These are phyloP conservation scores for Stygiomarasmius scandens DNA, from an alignment of 1,284 basidiomycete genomes.

Conservation along the genomic window DNA sequence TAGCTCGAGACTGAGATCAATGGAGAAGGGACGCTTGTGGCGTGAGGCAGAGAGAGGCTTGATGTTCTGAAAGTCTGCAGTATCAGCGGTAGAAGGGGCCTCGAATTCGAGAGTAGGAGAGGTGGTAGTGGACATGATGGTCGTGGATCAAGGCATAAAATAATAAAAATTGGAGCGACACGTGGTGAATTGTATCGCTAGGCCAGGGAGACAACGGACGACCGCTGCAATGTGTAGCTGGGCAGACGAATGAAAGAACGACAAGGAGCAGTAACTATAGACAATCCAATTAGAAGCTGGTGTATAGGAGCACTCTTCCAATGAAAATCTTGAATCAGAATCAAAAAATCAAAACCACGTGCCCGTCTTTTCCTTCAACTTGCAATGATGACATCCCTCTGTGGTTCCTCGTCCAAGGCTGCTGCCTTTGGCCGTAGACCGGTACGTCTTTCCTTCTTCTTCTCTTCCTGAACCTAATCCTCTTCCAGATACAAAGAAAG, in stretches of 20 bases:
- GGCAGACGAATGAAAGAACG: too few species aligned
- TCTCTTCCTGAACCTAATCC: background rate
- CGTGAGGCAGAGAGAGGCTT: constrained; percentile 8
- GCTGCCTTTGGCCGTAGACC: constrained; percentile 55
- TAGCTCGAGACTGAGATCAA: constrained; percentile 76
- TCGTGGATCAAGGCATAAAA: background rate
- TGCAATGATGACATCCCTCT: constrained; percentile 30
- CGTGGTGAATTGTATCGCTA: background rate
- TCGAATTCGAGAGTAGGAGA: constrained; percentile 10
- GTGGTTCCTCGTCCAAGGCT: constrained; percentile 50
- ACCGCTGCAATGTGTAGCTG: background rate
- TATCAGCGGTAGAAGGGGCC: constrained; percentile 9
- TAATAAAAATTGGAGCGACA: background rate
- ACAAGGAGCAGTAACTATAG: too few species aligned
- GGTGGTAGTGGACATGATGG: background rate
- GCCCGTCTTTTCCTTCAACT: too few species aligned
- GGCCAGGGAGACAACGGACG: background rate
- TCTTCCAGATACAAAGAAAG: constrained; percentile 61
- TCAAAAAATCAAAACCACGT: too few species aligned
- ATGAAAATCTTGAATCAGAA: too few species aligned
- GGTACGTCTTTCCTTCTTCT: constrained; percentile 34
- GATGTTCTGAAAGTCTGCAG: constrained; percentile 1
- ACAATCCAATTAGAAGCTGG: too few species aligned
- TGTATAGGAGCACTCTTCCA: too few species aligned
- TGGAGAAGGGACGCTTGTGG: constrained; percentile 56